Evolutionary conservation across 805 yeast species (phyloP).

Genomic region (Brettanomyces nanus): DNA sequence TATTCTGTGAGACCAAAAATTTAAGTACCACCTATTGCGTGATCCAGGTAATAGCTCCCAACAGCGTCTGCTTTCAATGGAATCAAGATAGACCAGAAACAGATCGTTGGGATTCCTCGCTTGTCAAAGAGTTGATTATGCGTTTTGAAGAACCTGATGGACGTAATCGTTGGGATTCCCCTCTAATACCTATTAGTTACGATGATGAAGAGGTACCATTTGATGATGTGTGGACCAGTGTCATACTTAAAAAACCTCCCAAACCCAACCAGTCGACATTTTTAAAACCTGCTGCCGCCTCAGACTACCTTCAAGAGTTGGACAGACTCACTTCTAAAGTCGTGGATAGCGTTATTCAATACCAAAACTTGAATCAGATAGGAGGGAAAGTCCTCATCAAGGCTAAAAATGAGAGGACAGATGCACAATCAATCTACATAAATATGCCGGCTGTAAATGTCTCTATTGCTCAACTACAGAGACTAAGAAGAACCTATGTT

Average conservation of each 20-base stretch:
- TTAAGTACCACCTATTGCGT: conserved; percentile 76
- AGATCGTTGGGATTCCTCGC: conserved; percentile 53
- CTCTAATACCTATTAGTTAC: conserved; percentile 63
- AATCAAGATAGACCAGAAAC: conserved; percentile 31
- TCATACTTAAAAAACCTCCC: conserved; percentile 53
- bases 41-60: conserved; percentile 67
- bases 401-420: conserved; percentile 27
- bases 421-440: conserved; percentile 29
- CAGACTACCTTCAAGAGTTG: conserved; percentile 68
- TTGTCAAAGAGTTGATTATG: conserved; percentile 64
- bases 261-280: conserved; percentile 82
- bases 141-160: conserved; percentile 92
- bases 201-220: conserved; percentile 50
- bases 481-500: conserved; percentile 79
- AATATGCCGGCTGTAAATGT: conserved; percentile 54
- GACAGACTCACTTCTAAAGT: conserved; percentile 66
- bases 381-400: conserved; percentile 43
- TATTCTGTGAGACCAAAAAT: conserved; percentile 89
- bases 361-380: conserved; percentile 42
- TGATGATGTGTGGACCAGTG: conserved; percentile 57
- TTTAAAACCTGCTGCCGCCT: conserved; percentile 69
- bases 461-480: conserved; percentile 69
- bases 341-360: conserved; percentile 51
- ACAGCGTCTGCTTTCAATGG: conserved; percentile 55
- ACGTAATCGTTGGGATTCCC: conserved; percentile 88